A percentile compares a stretch with the other conserved stretches of the same genome.
Evolutionary conservation across 495 filamentous ascomycete species (phyloP).

Genomic region (Penicillium odoratum): DNA sequence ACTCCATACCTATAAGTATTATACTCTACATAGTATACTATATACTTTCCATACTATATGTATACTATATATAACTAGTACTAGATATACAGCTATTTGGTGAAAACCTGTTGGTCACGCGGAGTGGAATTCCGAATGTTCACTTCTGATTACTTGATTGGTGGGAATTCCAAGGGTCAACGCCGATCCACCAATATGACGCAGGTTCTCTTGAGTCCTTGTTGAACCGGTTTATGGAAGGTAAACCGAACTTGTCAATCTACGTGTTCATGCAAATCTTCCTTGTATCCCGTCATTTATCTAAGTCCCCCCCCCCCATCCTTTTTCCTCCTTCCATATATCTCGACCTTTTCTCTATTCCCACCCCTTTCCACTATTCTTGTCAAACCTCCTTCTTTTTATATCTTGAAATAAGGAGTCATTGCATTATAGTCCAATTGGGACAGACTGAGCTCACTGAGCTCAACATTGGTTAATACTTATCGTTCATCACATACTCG

Average conservation of each 20-base stretch:
- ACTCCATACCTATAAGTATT: too few relatives aligned
- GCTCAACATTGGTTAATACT: too few relatives aligned
- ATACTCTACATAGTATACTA: too few relatives aligned
- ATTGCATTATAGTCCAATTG: not conserved
- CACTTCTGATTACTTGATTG: not conserved
- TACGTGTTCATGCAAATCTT: not conserved
- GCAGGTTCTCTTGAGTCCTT: not conserved
- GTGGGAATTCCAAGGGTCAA: not conserved
- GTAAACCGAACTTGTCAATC: slow-evolving; percentile 1
- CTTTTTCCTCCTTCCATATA: not conserved
- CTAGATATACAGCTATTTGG: not conserved
- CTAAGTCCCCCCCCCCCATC: not conserved
- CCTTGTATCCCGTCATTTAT: not conserved
- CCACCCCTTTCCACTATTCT: too few relatives aligned
- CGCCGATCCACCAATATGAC: not conserved
- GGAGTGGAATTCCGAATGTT: not conserved
- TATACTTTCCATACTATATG: too few relatives aligned
- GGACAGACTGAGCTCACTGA: not conserved
- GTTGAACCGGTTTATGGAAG: slow-evolving; percentile 3
- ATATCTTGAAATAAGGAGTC: too few relatives aligned
- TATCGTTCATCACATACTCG: slow-evolving; percentile 19
- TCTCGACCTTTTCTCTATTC: too few relatives aligned
- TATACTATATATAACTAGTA: too few relatives aligned
- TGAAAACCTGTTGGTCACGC: not conserved
- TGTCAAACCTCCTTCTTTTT: too few relatives aligned